These are phyloP conservation scores for Primulina eburnea DNA, from an alignment of 257 asterid genomes.

Conservation along the genomic window DNA sequence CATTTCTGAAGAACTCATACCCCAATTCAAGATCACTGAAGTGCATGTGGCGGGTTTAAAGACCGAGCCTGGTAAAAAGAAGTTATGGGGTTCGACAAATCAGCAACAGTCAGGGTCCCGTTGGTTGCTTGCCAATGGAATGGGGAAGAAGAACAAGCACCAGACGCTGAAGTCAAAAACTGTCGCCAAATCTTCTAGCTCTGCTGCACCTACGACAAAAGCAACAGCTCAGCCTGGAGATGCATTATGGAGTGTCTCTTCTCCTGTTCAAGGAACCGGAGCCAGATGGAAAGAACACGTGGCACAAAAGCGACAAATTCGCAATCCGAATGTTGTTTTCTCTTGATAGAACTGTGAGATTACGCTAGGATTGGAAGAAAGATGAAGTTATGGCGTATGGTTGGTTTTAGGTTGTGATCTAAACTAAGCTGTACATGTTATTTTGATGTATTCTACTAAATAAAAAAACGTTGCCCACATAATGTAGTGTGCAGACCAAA, in stretches of 20 bases:
- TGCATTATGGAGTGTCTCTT: slow-evolving; percentile 78
- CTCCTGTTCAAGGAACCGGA: slow-evolving; percentile 54
- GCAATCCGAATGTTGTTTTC: slow-evolving; percentile 57
- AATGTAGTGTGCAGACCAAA: neutral
- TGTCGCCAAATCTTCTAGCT: slow-evolving; percentile 35
- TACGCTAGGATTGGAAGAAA: slow-evolving; percentile 28
- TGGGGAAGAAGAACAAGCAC: slow-evolving; percentile 96
- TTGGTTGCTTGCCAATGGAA: slow-evolving; percentile 95
- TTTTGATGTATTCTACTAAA: slow-evolving; percentile 14
- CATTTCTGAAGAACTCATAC: slow-evolving; percentile 44
- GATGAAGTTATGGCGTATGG: slow-evolving; percentile 6
- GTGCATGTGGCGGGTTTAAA: slow-evolving; percentile 82
- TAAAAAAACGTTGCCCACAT: slow-evolving; percentile 1
- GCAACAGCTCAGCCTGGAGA: slow-evolving; percentile 58
- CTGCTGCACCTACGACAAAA: slow-evolving; percentile 38
- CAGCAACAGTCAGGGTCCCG: slow-evolving; percentile 91
- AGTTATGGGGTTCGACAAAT: slow-evolving; percentile 74
- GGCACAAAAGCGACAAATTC: slow-evolving; percentile 51
- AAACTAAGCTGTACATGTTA: slow-evolving; percentile 22
- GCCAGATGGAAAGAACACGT: slow-evolving; percentile 51
- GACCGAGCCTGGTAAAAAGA: slow-evolving; percentile 64
- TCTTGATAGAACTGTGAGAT: slow-evolving; percentile 42
- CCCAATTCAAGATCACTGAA: slow-evolving; percentile 76
- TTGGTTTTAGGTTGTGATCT: slow-evolving; percentile 12
- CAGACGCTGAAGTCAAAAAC: slow-evolving; percentile 67